phyloP scores from a whole-genome alignment of 1,139 yeast species.

The Geotrichum carabidarum region DNA sequence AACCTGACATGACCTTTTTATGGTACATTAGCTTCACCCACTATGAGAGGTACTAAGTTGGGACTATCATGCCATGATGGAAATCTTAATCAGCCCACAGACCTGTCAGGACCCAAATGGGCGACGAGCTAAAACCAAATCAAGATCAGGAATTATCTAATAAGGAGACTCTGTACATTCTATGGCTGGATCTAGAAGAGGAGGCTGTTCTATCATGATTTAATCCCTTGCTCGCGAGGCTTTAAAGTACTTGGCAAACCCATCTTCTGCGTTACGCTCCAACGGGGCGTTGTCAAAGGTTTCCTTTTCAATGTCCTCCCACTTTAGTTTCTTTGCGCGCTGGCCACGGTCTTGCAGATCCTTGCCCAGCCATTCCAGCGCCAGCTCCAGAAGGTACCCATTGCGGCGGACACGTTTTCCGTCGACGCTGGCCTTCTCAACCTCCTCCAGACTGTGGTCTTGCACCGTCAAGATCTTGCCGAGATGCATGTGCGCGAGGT shows the following conservation, averaged over 20 bases:
- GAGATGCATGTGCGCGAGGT: constrained; percentile 69
- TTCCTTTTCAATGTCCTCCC: constrained; percentile 30
- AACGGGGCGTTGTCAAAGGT: constrained; percentile 27
- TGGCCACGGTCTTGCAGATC: constrained; percentile 48
- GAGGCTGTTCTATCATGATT: not conserved
- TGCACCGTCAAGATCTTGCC: constrained; percentile 45
- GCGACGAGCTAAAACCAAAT: too few relatives aligned
- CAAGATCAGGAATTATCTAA: too few relatives aligned
- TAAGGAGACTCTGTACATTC: too few relatives aligned
- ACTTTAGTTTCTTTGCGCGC: constrained; percentile 25
- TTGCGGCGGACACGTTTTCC: constrained; percentile 30
- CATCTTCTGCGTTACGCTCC: constrained; percentile 27
- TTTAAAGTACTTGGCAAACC: constrained; percentile 32
- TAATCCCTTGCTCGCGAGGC: constrained; percentile 30
- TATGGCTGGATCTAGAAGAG: too few relatives aligned
- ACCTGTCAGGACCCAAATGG: too few relatives aligned
- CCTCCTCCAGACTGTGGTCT: constrained; percentile 9
- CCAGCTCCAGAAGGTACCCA: constrained; percentile 37
- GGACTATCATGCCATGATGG: too few relatives aligned
- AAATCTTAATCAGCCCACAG: too few relatives aligned
- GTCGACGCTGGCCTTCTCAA: not conserved
- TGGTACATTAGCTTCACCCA: too few relatives aligned
- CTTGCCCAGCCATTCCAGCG: constrained; percentile 39
- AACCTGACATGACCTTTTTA: too few relatives aligned
- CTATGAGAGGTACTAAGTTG: too few relatives aligned